Evolutionary conservation across 495 filamentous ascomycete species (phyloP).

Genomic region (Aspergillus incahuasiensis): DNA sequence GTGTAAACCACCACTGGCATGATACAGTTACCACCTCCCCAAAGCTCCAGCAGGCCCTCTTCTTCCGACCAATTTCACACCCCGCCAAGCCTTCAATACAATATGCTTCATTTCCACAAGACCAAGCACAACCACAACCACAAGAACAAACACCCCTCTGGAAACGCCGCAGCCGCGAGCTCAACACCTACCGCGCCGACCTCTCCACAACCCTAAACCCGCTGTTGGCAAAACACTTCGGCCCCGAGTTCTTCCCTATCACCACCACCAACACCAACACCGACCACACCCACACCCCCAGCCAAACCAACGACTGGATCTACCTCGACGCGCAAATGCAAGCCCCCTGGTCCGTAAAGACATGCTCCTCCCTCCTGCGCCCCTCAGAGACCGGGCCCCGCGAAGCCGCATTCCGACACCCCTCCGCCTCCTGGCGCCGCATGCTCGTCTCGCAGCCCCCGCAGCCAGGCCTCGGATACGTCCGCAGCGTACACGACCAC

Average conservation of each 20-base stretch:
- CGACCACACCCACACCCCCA: too few relatives aligned
- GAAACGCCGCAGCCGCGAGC: not conserved
- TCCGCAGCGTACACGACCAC: not conserved
- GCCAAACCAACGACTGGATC: not conserved
- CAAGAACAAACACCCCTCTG: not conserved
- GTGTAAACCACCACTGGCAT: conserved; percentile 12
- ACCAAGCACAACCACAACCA: too few relatives aligned
- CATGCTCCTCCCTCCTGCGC: not conserved
- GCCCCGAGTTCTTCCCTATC: not conserved
- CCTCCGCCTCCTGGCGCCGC: not conserved
- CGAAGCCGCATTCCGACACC: not conserved
- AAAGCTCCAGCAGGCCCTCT: conserved; percentile 6
- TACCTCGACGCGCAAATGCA: not conserved
- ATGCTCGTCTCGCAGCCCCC: not conserved
- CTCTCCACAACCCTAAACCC: not conserved
- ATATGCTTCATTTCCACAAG: not conserved
- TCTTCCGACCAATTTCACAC: not conserved
- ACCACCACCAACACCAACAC: not conserved
- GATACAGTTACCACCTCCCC: conserved; percentile 11
- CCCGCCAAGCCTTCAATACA: not conserved
- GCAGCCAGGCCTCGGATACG: not conserved
- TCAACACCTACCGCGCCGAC: not conserved
- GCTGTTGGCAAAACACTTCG: not conserved
- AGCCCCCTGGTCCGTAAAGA: not conserved
- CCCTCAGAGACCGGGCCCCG: not conserved